Evolutionary conservation across 345 rosid genomes (phyloP).

Genomic region (Pistacia atlantica): DNA sequence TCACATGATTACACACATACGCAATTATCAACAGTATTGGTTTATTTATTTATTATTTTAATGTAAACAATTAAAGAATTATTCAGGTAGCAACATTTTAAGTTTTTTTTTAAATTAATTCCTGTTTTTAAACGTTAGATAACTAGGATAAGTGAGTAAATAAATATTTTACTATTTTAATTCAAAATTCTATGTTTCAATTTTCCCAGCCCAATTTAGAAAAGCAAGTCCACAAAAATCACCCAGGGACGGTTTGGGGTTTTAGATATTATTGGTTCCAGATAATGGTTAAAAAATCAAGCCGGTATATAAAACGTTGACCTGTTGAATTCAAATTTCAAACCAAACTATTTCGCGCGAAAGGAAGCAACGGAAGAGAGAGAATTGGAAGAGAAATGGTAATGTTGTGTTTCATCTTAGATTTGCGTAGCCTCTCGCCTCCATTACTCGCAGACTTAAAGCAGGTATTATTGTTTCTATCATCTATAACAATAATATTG

Average conservation of each 20-base stretch:
- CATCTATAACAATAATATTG: neutral
- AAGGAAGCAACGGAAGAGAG: neutral
- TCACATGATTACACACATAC: no score
- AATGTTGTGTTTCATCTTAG: constrained; percentile 67
- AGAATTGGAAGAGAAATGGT: constrained; percentile 47
- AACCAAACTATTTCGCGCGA: constrained; percentile 15
- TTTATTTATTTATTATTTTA: no score
- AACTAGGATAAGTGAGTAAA: no score
- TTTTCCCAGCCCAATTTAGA: no score
- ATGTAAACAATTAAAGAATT: no score
- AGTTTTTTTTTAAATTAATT: no score
- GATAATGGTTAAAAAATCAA: neutral
- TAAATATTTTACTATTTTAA: no score
- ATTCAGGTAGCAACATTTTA: no score
- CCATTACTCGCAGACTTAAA: constrained; percentile 57
- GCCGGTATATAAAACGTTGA: neutral
- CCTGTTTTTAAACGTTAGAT: no score
- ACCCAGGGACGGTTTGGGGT: neutral
- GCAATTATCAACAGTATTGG: no score
- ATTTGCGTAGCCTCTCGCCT: constrained; percentile 67
- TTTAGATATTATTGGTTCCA: neutral
- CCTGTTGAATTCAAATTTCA: neutral
- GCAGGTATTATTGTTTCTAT: constrained; percentile 44
- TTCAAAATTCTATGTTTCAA: no score
- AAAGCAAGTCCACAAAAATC: no score